Base-by-base conservation (phyloP, 148 eudicot species). In the Fagopyrum tataricum region DNA sequence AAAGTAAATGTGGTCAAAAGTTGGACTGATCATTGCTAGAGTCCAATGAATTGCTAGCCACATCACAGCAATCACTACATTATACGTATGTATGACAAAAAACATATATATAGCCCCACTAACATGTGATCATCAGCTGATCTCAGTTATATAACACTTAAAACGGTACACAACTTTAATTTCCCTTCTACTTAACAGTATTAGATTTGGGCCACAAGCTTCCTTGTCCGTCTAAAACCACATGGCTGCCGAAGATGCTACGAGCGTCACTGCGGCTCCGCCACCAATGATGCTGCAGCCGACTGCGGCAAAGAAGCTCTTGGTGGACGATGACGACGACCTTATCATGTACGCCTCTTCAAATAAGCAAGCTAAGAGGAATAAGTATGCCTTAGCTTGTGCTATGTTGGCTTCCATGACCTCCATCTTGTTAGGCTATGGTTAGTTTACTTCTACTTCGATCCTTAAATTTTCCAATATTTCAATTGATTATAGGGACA, bases 381-480 rank as follows among this genome's bases (percentile, higher is more conserved):
- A 85, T 78, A 83, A 79, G 74, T 85, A 47, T 81, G 89, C 89
- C 26, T 59, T 83, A 2, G 83, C 77, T 48, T 83, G 86, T 77
- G 77, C 84, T 18, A 69, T 82, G 44, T 71, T 85, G 42, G 86
- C 84, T 67, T 85, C 88, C 76, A 81, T 85, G 87, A 80, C 83
- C 47, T 83, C 88, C 73, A 79, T 85, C 74, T 79, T 85, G 73
- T 76, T 85, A 7, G 86, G 88, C 44, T 85, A 85, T 68, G 88
- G 88, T 85, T 78, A 69, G 81, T 24, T 59, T 39, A 23, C 66
- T 46, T 13, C 4, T 31, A 31, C 49, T n/a, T n/a, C n/a, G n/a
- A n/a, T n/a, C n/a, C n/a, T 46, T 2, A 44, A 1, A 2, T 44
- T 46, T 46, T 13, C 49, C 14, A 8, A 6, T 46, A 46, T 8